Conservation (phyloP, 768 basidiomycete genomes). For the Pleurotus giganteus region DNA sequence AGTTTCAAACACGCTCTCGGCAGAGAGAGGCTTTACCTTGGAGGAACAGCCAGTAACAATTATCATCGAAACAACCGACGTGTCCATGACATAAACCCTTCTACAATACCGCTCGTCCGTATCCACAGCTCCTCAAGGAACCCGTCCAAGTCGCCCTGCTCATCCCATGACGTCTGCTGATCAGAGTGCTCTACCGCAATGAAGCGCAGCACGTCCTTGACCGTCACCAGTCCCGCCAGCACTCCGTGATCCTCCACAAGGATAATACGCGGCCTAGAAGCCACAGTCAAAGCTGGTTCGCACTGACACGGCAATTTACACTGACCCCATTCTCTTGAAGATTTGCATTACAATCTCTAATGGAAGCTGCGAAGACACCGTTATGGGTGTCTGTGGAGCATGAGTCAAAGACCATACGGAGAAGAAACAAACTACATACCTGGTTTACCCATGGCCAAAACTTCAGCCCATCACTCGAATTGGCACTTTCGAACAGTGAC, state of each 20-base stretch:
- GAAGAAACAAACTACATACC: constrained; percentile 41
- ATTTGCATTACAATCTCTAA: constrained; percentile 97
- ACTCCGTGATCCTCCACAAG: constrained; percentile 85
- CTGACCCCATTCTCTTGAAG: constrained; percentile 97
- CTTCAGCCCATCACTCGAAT: constrained; percentile 55
- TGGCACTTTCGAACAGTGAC: constrained; percentile 61
- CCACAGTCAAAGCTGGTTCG: constrained; percentile 4
- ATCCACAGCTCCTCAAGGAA: constrained; percentile 62
- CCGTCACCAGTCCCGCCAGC: constrained; percentile 85
- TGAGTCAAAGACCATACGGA: neutral
- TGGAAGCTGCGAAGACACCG: constrained; percentile 87
- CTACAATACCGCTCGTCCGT: constrained; percentile 40
- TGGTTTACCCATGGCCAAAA: constrained; percentile 95
- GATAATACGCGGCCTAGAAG: constrained; percentile 86
- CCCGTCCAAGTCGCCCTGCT: constrained; percentile 63
- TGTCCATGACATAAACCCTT: constrained; percentile 36
- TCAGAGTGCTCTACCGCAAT: constrained; percentile 61
- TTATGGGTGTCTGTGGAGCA: constrained; percentile 78
- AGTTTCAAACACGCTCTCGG: neutral
- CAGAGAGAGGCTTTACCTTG: neutral
- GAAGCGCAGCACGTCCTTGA: constrained; percentile 93
- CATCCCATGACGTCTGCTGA: constrained; percentile 55
- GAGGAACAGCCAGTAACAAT: constrained; percentile 9
- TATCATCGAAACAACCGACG: constrained; percentile 34
- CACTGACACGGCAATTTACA: constrained; percentile 13